A percentile compares a stretch with the other conserved stretches of the same genome.
These are phyloP conservation scores for Linum usitatissimum DNA, from an alignment of 345 rosid genomes.

Conservation along the genomic window DNA sequence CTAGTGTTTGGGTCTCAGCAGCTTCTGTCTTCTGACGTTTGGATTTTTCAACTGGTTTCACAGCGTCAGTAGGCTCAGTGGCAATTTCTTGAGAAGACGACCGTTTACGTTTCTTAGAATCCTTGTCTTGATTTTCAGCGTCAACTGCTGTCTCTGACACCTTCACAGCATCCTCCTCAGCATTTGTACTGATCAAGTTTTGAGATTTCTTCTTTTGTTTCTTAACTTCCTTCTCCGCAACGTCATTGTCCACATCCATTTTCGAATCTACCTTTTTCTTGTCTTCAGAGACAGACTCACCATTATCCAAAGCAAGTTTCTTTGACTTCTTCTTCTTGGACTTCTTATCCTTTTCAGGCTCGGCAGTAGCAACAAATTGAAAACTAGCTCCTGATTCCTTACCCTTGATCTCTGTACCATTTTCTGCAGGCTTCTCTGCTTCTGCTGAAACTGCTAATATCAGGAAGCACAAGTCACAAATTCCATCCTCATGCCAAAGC, in stretches of 20 bases:
- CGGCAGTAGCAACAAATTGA: background rate
- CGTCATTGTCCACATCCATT: background rate
- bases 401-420: background rate
- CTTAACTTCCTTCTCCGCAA: background rate
- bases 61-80: background rate
- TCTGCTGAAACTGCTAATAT: background rate
- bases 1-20: background rate
- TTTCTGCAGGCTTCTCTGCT: background rate
- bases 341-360: background rate
- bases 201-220: background rate
- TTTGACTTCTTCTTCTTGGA: background rate
- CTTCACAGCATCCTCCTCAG: background rate
- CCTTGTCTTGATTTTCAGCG: background rate
- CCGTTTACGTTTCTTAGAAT: background rate
- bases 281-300: background rate
- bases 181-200: background rate
- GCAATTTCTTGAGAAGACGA: background rate
- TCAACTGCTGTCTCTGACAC: too few species aligned
- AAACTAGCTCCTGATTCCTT: background rate
- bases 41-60: background rate
- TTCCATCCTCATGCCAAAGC: background rate
- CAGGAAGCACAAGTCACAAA: background rate
- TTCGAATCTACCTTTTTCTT: background rate
- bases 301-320: background rate
- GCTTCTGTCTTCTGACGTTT: constrained; percentile 2